Base-by-base conservation (phyloP, 1,139 yeast species). In the Entelexis paramagnoliae region DNA sequence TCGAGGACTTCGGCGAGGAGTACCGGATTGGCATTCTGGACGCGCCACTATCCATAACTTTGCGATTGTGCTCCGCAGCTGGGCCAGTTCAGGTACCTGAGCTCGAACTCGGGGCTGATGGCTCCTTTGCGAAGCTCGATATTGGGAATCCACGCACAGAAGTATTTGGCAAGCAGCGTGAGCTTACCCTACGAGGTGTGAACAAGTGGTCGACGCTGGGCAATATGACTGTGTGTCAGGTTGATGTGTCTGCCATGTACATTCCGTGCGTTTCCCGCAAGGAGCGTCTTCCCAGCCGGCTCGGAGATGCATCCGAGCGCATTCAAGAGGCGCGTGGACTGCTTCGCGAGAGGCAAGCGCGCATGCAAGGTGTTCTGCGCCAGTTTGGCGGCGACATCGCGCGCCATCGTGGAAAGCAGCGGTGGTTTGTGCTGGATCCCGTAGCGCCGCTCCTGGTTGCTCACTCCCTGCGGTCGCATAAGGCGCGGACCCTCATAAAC, bases 361-460 rank as follows among this genome's bases (percentile, higher is more conserved):
- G 52, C 9, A 43, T 32, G 19, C 82, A 80, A 60, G 91, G 91
- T 1, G 77, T 72, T 60, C 69, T 83, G 68, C 77, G 78, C 55
- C 93, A 83, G 66, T 81, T 78, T 58, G 93, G 93, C 13, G 93
- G 91, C 1, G 93, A 83, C 65, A 78, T 86, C 62, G 76, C 73
- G 28, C 40, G 16, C 4, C 22, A 44, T 3, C 67, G 73, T 43
- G 78, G 84, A 79, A 76, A 81, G 59, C 72, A 80, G 56, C 69
- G 91, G 50, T 80, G 67, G 65, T 83, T 79, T 68, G 76, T 74
- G 59, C 72, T 83, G 33, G 69, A 73, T 50, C 85, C 83, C 0
- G 71, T 78, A 11, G 24, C 54, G 8, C 57, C 56, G n/a, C 75
- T 80, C 30, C 70, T 83, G 55, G 72, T 80, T 46, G 88, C 89